Evolutionary conservation across 352 stramenopile species (phyloP).

Genomic region (Pythium dissotocum): DNA sequence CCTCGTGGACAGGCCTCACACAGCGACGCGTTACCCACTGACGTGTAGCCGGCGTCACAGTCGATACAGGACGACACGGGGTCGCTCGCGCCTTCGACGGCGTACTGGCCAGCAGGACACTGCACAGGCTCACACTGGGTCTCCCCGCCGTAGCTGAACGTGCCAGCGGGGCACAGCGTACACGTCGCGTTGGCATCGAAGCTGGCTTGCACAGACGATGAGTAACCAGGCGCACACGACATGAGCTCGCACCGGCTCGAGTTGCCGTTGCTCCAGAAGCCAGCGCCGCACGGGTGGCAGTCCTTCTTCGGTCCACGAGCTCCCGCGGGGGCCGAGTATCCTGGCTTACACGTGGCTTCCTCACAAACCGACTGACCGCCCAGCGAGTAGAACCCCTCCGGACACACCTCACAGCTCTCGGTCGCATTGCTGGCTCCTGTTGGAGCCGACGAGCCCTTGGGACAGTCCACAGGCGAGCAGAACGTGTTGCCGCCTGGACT

Average conservation of each 20-base stretch:
- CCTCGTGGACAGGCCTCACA: conserved; percentile 38
- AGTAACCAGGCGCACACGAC: conserved; percentile 32
- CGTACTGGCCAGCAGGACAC: conserved; percentile 33
- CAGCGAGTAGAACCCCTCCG: conserved; percentile 36
- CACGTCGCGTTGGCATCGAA: conserved; percentile 36
- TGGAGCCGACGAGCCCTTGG: conserved; percentile 30
- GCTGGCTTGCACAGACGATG: conserved; percentile 27
- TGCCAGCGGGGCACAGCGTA: conserved; percentile 31
- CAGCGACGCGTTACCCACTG: conserved; percentile 35
- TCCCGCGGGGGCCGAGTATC: conserved; percentile 29
- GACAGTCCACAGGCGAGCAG: conserved; percentile 38
- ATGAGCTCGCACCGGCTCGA: conserved; percentile 28
- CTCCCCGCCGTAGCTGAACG: conserved; percentile 35
- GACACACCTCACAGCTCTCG: conserved; percentile 32
- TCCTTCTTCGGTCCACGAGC: conserved; percentile 37
- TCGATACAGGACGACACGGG: conserved; percentile 29
- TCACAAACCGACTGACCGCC: conserved; percentile 35
- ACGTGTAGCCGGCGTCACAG: conserved; percentile 39
- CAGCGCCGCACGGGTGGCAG: conserved; percentile 39
- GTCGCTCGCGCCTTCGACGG: conserved; percentile 32
- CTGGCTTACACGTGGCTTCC: conserved; percentile 37
- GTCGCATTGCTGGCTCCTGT: conserved; percentile 27
- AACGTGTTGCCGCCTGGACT: conserved; percentile 28
- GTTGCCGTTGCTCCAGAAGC: conserved; percentile 39
- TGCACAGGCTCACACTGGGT: conserved; percentile 37